Evolutionary conservation across 495 filamentous ascomycete genomes (phyloP), one percentile per base, ranked within the genome.

Genomic region (Cladorrhinum samala): DNA sequence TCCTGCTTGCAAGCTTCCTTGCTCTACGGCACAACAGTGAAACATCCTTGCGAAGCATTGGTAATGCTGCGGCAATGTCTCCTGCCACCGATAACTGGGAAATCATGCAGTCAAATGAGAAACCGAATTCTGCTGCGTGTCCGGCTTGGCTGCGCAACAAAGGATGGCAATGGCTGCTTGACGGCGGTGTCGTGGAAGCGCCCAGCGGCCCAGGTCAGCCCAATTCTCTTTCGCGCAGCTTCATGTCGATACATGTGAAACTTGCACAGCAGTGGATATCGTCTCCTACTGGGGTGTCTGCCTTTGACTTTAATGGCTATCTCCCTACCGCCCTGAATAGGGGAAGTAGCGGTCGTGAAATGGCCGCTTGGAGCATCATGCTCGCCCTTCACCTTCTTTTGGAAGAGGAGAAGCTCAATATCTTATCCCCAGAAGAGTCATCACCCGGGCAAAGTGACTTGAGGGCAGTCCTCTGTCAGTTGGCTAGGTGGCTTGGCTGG

Each of bases 401-500:
- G 2, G 92, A 98, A 64, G 93, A 98, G 60, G 80, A 87, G 56
- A 96, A 94, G 63, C 81, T 98, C 4, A 83, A 88, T 44, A 81
- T 82, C 23, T 76, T 83, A 17, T 73, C 80, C 19, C 72, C 75
- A 0, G 78, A 86, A 53, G 71, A 76, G 46, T 74, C 77, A 8
- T 74, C 74, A 37, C 68, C 72, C 41, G 71, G 79, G 25, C 58
- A 71, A 24, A 68, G 75, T 42, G 77, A 81, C 52, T 68, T 96
- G 41, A 79, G 80, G 30, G 80, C 84, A 3, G 60, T 96, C 2
- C 71, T 98, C 14, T 84, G 86, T 21, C 92, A 95, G 59, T 71
- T 98, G 52, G 82, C 85, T 4, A 73, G 76, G 50, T 97, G 91
- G 90, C 68, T 97, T n/a, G 81, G 85, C 6, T 96, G 91, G 89